phyloP scores from a whole-genome alignment of 2,329 filamentous ascomycete species.

The Colletotrichum caudatum region DNA sequence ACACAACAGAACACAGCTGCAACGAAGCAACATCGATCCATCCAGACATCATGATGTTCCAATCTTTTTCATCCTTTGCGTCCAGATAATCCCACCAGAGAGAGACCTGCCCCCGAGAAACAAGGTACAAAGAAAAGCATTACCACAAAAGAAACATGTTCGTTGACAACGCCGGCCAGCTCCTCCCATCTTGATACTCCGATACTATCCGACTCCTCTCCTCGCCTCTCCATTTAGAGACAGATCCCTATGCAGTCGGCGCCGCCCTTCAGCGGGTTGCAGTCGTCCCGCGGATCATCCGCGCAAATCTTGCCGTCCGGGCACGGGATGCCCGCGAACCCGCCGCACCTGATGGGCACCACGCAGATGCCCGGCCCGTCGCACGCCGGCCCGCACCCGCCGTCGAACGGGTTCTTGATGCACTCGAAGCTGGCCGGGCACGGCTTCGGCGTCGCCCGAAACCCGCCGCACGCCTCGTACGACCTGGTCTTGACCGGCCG shows the following conservation, averaged over 20 bases:
- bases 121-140: background rate
- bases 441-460: constrained; percentile 42
- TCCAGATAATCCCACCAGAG: background rate
- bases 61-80: too few species aligned
- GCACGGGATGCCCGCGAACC: constrained; percentile 46
- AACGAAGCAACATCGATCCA: background rate
- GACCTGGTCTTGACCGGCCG: constrained; percentile 17
- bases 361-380: constrained; percentile 52
- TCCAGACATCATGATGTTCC: background rate
- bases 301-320: constrained; percentile 47
- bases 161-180: background rate
- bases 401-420: constrained; percentile 50
- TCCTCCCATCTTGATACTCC: background rate
- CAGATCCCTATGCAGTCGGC: constrained; percentile 50
- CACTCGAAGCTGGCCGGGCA: constrained; percentile 48
- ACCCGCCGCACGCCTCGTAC: constrained; percentile 52
- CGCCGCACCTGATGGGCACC: constrained; percentile 44
- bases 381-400: constrained; percentile 52
- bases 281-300: constrained; percentile 46
- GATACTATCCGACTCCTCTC: background rate
- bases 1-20: background rate
- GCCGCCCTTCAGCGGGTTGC: constrained; percentile 48
- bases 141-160: constrained; percentile 1
- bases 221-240: background rate
- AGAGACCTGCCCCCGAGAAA: background rate